Percentiles rank a stretch among this genome's conserved stretches.
Conservation (phyloP, 768 basidiomycete genomes). For the Boletellus ananas region DNA sequence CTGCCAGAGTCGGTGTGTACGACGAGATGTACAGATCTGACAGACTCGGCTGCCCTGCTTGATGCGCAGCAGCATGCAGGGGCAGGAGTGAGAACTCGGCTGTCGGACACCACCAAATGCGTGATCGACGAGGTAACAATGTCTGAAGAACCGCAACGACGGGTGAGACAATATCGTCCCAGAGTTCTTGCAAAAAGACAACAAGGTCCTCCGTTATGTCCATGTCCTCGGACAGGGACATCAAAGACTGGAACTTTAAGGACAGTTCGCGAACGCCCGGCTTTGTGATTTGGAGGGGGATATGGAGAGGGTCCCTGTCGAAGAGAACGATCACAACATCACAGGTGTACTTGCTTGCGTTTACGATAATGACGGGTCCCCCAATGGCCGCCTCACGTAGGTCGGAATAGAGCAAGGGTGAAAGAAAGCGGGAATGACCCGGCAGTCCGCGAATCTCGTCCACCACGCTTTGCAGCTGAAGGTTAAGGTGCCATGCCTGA, state of each 20-base stretch:
- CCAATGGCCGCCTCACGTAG: conserved; percentile 13
- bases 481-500: neutral
- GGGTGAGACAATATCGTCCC: conserved; percentile 14
- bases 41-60: conserved; percentile 2
- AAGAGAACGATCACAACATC: conserved; percentile 30
- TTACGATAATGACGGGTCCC: conserved; percentile 33
- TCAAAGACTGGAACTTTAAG: neutral
- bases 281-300: conserved; percentile 2
- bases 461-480: conserved; percentile 4
- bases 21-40: conserved; percentile 12
- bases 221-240: neutral
- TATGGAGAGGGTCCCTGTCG: neutral
- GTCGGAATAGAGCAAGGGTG: conserved; percentile 12
- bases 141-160: conserved; percentile 2
- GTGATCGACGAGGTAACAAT: neutral
- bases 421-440: conserved; percentile 25
- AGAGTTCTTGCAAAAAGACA: conserved; percentile 11
- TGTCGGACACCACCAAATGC: conserved; percentile 13
- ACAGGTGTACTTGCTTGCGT: conserved; percentile 24
- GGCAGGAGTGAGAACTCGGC: conserved; percentile 10
- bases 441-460: conserved; percentile 10
- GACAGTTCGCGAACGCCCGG: neutral
- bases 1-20: conserved; percentile 6
- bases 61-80: conserved; percentile 18
- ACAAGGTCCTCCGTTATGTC: conserved; percentile 1